Evolutionary conservation across 306 rosid species (phyloP).

Genomic region (Pterocarpus macrocarpus): DNA sequence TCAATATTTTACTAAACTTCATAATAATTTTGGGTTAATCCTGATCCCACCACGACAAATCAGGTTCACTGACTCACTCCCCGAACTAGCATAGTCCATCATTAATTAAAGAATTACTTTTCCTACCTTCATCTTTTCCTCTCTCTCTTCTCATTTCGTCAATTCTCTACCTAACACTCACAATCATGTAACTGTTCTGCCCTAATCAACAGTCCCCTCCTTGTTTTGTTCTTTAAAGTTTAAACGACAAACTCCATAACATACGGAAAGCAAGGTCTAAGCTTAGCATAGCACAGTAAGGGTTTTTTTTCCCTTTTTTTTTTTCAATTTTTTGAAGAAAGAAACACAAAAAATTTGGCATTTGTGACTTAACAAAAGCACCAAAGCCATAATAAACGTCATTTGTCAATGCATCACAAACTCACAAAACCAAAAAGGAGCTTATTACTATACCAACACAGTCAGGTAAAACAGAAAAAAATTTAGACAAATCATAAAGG

Average conservation of each 20-base stretch:
- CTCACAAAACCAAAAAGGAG: slow-evolving; percentile 21
- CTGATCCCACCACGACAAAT: slow-evolving; percentile 1
- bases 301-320: too few species aligned
- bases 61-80: slow-evolving; percentile 23
- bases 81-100: background rate
- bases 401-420: slow-evolving; percentile 12
- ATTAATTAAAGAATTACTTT: background rate
- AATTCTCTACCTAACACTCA: slow-evolving; percentile 35
- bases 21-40: too few species aligned
- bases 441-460: background rate
- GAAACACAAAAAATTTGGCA: background rate
- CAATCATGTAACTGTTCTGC: slow-evolving; percentile 24
- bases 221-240: slow-evolving; percentile 10
- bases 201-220: background rate
- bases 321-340: background rate
- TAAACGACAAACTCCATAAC: slow-evolving; percentile 43
- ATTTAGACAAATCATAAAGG: background rate
- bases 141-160: background rate
- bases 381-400: background rate
- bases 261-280: slow-evolving; percentile 27
- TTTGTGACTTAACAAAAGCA: background rate
- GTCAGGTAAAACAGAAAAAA: background rate
- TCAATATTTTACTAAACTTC: too few species aligned
- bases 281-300: background rate
- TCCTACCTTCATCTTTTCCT: background rate